A percentile compares a stretch with the other conserved stretches of the same genome.
These are phyloP conservation scores for Neurospora terricola DNA, from an alignment of 495 filamentous ascomycete species.

Conservation along the genomic window DNA sequence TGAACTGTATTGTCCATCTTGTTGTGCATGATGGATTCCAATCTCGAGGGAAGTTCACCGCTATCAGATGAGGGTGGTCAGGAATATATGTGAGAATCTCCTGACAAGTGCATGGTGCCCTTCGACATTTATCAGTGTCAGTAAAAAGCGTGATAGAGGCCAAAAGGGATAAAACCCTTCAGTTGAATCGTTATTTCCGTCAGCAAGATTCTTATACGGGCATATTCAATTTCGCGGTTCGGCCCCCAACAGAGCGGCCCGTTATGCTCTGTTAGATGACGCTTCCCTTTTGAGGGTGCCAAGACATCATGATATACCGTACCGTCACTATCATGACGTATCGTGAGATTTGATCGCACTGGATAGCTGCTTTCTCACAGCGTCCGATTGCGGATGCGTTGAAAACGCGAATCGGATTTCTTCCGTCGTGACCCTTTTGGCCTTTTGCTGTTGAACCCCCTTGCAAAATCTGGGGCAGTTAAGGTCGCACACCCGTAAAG, in stretches of 20 bases:
- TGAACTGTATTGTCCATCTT: not conserved
- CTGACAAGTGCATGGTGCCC: not conserved
- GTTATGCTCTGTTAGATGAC: not conserved
- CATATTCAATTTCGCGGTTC: not conserved
- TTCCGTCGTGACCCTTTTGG: not conserved
- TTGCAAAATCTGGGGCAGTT: not conserved
- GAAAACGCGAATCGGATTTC: not conserved
- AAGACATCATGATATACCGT: not conserved
- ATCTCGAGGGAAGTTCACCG: not conserved
- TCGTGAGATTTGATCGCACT: not conserved
- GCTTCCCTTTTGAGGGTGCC: not conserved
- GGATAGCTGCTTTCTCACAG: not conserved
- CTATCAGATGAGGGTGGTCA: not conserved
- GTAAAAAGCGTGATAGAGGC: not conserved
- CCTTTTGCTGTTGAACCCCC: not conserved
- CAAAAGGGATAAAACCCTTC: not conserved
- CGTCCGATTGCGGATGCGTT: not conserved
- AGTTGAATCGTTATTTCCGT: not conserved
- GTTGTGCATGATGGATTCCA: not conserved
- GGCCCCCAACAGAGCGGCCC: not conserved
- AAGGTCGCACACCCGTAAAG: not conserved
- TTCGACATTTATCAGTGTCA: not conserved
- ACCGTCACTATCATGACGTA: not conserved
- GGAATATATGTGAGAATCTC: not conserved
- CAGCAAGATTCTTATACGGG: not conserved